A percentile compares a stretch with the other conserved stretches of the same genome.
These are phyloP conservation scores for Eucalyptus sp. DNA, from an alignment of 345 rosid genomes.

Conservation along the genomic window DNA sequence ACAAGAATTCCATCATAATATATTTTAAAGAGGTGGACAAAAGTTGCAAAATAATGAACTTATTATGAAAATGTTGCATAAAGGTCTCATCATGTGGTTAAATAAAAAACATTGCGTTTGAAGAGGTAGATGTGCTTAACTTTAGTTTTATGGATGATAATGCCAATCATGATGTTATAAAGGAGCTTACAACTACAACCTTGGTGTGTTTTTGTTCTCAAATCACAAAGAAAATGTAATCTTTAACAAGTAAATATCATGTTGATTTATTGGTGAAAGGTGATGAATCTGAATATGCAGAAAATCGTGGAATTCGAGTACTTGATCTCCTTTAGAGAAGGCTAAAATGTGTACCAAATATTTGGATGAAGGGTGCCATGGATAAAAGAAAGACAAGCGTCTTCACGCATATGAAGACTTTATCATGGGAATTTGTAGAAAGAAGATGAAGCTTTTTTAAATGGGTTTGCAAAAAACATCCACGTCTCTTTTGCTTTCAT, in stretches of 20 bases:
- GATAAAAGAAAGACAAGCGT: too few relatives aligned
- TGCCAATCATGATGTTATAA: too few relatives aligned
- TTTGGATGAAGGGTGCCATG: neutral
- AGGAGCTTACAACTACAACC: accelerated
- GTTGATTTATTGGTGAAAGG: neutral
- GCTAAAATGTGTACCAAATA: too few relatives aligned
- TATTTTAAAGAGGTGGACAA: neutral
- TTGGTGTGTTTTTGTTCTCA: accelerated
- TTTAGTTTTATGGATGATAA: accelerated
- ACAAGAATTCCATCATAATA: neutral
- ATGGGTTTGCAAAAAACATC: too few relatives aligned
- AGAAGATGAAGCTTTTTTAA: accelerated
- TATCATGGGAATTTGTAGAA: accelerated
- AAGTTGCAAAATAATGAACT: neutral
- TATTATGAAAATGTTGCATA: neutral
- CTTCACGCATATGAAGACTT: too few relatives aligned
- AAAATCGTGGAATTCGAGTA: too few relatives aligned
- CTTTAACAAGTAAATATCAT: too few relatives aligned
- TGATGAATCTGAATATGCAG: neutral
- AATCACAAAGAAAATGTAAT: too few relatives aligned
- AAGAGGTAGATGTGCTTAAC: accelerated
- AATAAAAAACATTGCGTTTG: neutral
- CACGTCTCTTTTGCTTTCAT: accelerated
- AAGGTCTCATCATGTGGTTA: accelerated
- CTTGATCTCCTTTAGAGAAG: neutral